phyloP scores from a whole-genome alignment of 2,329 filamentous ascomycete genomes.

The Cordyceps tenuipes region DNA sequence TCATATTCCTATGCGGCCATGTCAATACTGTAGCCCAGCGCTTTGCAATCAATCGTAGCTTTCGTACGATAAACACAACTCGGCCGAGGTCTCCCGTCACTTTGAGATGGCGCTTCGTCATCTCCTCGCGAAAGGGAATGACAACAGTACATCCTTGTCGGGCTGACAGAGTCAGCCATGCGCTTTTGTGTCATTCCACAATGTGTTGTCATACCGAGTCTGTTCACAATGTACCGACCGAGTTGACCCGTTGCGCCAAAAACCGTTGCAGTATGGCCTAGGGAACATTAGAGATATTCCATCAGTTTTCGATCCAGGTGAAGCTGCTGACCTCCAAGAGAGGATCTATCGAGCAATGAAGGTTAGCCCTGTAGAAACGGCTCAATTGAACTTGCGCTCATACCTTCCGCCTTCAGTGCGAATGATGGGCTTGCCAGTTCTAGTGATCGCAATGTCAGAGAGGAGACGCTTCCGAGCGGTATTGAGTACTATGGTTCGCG shows the following conservation, averaged over 20 bases:
- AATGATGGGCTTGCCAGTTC: conserved; percentile 92
- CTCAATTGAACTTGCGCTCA: conserved; percentile 28
- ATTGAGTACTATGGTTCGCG: conserved; percentile 38
- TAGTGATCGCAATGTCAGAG: conserved; percentile 85
- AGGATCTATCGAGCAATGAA: conserved; percentile 51
- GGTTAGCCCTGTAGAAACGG: conserved; percentile 16
- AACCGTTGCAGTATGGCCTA: conserved; percentile 92
- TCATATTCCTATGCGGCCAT: conserved; percentile 69
- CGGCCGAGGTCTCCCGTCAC: conserved; percentile 89
- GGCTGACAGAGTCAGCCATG: conserved; percentile 43
- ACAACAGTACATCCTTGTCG: conserved; percentile 91
- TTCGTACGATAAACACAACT: conserved; percentile 70
- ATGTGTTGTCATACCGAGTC: conserved; percentile 52
- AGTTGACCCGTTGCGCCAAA: conserved; percentile 96
- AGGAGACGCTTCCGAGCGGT: conserved; percentile 44
- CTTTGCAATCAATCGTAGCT: neutral
- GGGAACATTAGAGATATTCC: conserved; percentile 20
- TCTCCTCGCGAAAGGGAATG: conserved; percentile 90
- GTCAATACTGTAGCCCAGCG: neutral
- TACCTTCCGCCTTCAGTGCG: conserved; percentile 84
- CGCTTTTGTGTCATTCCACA: neutral
- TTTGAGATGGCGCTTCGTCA: conserved; percentile 95
- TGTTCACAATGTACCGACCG: conserved; percentile 94
- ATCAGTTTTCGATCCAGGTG: conserved; percentile 11
- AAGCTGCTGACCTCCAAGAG: conserved; percentile 64